phyloP scores from a whole-genome alignment of 768 basidiomycete genomes.

The Pisolithus albus region DNA sequence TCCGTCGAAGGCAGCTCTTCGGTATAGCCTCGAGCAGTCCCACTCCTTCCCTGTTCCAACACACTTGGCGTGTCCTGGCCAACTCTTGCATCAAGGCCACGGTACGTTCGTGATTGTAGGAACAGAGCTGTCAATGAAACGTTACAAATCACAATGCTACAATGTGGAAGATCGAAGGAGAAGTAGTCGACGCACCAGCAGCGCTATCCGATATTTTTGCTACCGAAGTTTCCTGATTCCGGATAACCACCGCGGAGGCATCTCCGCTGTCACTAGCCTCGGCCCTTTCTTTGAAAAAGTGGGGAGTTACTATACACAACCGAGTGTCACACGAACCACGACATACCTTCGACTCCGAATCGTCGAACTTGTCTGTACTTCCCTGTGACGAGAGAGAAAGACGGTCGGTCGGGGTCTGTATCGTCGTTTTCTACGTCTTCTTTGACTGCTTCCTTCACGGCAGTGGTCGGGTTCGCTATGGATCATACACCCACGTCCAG shows the following conservation, averaged over 20 bases:
- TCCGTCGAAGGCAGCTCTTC: constrained; percentile 33
- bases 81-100: constrained; percentile 70
- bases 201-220: constrained; percentile 56
- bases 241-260: constrained; percentile 44
- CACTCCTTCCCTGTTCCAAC: constrained; percentile 84
- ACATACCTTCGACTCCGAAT: constrained; percentile 36
- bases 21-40: constrained; percentile 82
- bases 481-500: not conserved
- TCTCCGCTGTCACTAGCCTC: constrained; percentile 15
- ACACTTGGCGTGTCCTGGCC: constrained; percentile 75
- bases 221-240: constrained; percentile 59
- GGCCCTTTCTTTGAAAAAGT: constrained; percentile 1
- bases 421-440: constrained; percentile 27
- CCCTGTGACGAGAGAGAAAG: constrained; percentile 83
- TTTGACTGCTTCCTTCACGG: not conserved
- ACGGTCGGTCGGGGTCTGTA: constrained; percentile 61
- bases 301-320: not conserved
- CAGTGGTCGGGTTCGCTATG: constrained; percentile 4
- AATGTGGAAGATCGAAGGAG: constrained; percentile 1
- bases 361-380: constrained; percentile 74
- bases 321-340: constrained; percentile 7
- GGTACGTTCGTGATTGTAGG: constrained; percentile 67
- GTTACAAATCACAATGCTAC: constrained; percentile 1
- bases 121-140: constrained; percentile 48
- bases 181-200: constrained; percentile 45